A percentile compares a stretch with the other conserved stretches of the same genome.
Conservation (phyloP, 2,329 filamentous ascomycete species). For the Trichoderma hamatum region DNA sequence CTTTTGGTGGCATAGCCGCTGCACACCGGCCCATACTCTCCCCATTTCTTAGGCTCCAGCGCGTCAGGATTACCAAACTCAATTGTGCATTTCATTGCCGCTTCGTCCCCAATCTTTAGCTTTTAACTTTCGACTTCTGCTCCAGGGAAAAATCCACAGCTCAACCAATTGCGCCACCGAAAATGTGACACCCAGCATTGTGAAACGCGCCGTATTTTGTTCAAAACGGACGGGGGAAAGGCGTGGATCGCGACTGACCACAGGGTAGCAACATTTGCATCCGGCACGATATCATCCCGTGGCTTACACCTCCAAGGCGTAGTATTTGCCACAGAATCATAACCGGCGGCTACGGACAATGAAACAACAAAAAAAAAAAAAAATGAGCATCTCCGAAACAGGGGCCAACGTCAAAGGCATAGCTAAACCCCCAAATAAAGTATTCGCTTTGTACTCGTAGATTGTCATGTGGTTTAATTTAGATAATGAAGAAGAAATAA, state of each 20-base stretch:
- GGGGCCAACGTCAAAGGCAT: too few species aligned
- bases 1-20: neutral
- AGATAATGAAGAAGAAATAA: neutral
- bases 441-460: neutral
- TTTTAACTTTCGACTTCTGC: neutral
- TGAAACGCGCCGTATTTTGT: neutral
- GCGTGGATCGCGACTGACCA: neutral
- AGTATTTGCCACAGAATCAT: neutral
- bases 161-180: neutral
- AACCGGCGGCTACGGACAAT: neutral
- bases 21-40: conserved; percentile 3
- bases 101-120: neutral
- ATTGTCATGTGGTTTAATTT: neutral
- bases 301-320: neutral
- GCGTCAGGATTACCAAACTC: neutral
- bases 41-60: neutral
- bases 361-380: neutral
- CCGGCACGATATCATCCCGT: neutral
- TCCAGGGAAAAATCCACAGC: neutral
- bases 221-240: neutral
- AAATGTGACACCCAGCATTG: neutral
- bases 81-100: neutral
- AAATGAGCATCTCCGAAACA: too few species aligned
- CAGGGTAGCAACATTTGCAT: neutral
- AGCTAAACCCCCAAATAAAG: neutral